Evolutionary conservation across 208 protist genomes (phyloP), one percentile per base, ranked within the genome.

Genomic region (Trypanosoma cruzi): DNA sequence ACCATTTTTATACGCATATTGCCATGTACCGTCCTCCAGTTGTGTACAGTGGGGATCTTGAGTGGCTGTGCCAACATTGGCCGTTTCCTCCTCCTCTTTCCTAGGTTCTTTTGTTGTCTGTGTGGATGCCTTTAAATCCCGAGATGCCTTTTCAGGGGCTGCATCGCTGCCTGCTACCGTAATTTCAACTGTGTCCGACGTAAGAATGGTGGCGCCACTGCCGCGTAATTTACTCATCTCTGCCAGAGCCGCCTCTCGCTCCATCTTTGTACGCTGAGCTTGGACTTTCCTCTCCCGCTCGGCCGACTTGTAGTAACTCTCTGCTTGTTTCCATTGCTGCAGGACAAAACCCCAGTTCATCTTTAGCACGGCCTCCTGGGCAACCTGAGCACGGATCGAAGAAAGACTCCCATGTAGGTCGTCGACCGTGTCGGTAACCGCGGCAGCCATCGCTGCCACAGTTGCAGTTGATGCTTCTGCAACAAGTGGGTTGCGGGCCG

Each of bases 301-400:
- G 28, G 62, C 67, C 29, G 82, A 92, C 16, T 1, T 68, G 73
- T 86, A 94, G 75, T 94, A 94, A 13, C 50, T 48, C 42, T 56
- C 42, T 22, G 89, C 89, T 22, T 70, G 54, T 13, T 65, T 34
- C 57, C 86, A 71, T 64, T 92, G 89, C 54, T 65, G 52, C 48
- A 87, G 71, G 8, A 94, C 78, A 80, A 94, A 94, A 0, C 53
- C 56, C 89, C 86, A 94, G 62, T 94, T 88, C 75, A 90, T 80
- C 8, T 56, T 29, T 16, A 32, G 22, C 22, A 90, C 37, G 0
- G 85, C 80, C 1, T 63, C 44, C 29, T 49, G 34, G n/a, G 71
- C 81, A 10, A 86, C 56, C 11, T 63, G 46, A 14, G 20, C 42
- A 54, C 75, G 66, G 24, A 84, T 58, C 4, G 67, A 50, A 20